A percentile compares a stretch with the other conserved stretches of the same genome.
phyloP scores from a whole-genome alignment of 768 basidiomycete species.

The Royoungia palumana region DNA sequence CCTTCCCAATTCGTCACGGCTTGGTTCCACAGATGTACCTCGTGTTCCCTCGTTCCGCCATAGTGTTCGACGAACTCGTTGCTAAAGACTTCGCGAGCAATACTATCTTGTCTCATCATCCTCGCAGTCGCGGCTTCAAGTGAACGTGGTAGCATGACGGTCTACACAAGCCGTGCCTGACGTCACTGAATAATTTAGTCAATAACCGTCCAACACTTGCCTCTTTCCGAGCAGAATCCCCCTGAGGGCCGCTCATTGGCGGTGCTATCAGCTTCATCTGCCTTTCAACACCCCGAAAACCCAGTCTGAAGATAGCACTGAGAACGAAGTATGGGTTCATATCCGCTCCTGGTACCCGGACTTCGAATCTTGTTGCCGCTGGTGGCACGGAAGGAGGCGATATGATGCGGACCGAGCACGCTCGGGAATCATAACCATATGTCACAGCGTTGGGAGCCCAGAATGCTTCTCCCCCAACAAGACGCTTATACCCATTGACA shows the following conservation, averaged over 20 bases:
- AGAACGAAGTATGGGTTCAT: slow-evolving; percentile 93
- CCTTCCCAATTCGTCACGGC: slow-evolving; percentile 96
- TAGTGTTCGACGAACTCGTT: slow-evolving; percentile 92
- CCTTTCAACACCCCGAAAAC: slow-evolving; percentile 83
- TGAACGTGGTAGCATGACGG: slow-evolving; percentile 74
- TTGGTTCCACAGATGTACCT: slow-evolving; percentile 80
- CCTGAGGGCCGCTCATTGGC: slow-evolving; percentile 49
- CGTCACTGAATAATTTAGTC: background rate
- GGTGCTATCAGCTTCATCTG: slow-evolving; percentile 63
- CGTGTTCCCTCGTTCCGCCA: slow-evolving; percentile 92
- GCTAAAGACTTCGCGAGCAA: slow-evolving; percentile 87
- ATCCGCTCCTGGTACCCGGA: slow-evolving; percentile 95
- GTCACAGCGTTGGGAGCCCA: slow-evolving; percentile 94
- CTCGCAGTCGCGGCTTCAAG: slow-evolving; percentile 74
- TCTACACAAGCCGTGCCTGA: slow-evolving; percentile 32
- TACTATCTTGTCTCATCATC: slow-evolving; percentile 75
- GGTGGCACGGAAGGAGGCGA: slow-evolving; percentile 84
- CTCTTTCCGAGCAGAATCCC: slow-evolving; percentile 47
- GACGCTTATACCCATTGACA: slow-evolving; percentile 95
- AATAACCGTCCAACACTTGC: slow-evolving; percentile 43
- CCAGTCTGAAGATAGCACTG: slow-evolving; percentile 83
- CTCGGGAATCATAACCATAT: slow-evolving; percentile 94
- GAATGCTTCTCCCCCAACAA: slow-evolving; percentile 89
- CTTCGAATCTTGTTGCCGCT: slow-evolving; percentile 83
- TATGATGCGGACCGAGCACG: slow-evolving; percentile 88